These are phyloP conservation scores for Saccharomycopsis capsularis DNA, from an alignment of 805 yeast species.

Conservation along the genomic window DNA sequence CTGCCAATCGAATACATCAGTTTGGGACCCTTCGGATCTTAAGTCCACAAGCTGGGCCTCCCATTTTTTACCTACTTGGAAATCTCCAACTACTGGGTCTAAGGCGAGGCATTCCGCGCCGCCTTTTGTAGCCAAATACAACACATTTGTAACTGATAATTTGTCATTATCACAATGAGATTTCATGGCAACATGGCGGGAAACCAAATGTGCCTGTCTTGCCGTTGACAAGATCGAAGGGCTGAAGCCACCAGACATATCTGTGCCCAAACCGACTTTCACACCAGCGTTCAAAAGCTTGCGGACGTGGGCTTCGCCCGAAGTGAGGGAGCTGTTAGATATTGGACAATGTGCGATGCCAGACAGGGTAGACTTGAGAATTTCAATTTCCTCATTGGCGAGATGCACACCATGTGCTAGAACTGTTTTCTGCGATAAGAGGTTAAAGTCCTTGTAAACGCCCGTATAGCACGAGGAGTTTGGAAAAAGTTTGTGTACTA, in stretches of 20 bases:
- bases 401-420: conserved; percentile 88
- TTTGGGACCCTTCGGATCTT: conserved; percentile 42
- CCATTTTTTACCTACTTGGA: conserved; percentile 70
- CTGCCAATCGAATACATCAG: conserved; percentile 77
- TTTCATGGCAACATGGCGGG: conserved; percentile 63
- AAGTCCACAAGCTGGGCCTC: conserved; percentile 79
- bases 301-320: conserved; percentile 84
- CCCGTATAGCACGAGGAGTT: conserved; percentile 60
- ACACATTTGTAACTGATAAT: conserved; percentile 60
- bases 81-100: conserved; percentile 55
- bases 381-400: conserved; percentile 50
- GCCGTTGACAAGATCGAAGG: conserved; percentile 60
- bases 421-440: conserved; percentile 61
- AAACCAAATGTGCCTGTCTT: conserved; percentile 63
- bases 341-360: conserved; percentile 93
- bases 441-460: conserved; percentile 60
- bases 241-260: conserved; percentile 70
- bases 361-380: conserved; percentile 47
- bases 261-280: conserved; percentile 78
- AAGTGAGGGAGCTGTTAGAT: conserved; percentile 78
- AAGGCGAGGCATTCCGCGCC: conserved; percentile 75
- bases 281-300: conserved; percentile 57
- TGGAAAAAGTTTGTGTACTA: conserved; percentile 72
- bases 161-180: conserved; percentile 38
- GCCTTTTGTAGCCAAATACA: conserved; percentile 80